These are phyloP conservation scores for Solanum tacnaense DNA, from an alignment of 257 asterid genomes.

Conservation along the genomic window DNA sequence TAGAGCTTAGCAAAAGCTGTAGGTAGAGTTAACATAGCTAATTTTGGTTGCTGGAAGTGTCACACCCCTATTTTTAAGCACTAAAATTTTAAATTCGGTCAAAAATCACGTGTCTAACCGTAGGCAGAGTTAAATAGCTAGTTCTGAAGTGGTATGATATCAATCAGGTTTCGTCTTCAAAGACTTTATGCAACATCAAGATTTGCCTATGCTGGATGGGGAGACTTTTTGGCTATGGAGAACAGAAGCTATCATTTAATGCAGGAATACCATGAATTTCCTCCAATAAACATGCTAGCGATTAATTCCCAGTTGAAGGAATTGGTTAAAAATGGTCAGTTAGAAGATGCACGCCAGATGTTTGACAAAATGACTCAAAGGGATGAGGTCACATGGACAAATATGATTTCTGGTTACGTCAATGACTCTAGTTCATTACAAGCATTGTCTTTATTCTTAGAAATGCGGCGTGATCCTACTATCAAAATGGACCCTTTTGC, in stretches of 20 bases:
- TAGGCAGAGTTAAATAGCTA: neutral
- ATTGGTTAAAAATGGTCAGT: conserved; percentile 33
- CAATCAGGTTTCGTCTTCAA: conserved; percentile 2
- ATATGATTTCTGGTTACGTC: conserved; percentile 71
- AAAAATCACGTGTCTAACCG: neutral
- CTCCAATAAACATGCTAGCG: conserved; percentile 20
- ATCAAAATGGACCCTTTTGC: conserved; percentile 61
- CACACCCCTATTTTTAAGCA: neutral
- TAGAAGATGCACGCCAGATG: conserved; percentile 55
- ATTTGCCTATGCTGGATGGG: conserved; percentile 26
- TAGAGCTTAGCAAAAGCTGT: neutral
- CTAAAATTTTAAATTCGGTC: too few species aligned
- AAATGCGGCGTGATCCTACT: conserved; percentile 35
- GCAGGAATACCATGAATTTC: conserved; percentile 10
- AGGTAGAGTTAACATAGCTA: neutral
- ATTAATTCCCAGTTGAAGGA: conserved; percentile 45
- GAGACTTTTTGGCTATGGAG: conserved; percentile 12
- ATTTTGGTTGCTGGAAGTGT: neutral
- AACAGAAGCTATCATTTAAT: conserved; percentile 1
- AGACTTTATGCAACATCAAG: conserved; percentile 25
- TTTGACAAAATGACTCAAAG: conserved; percentile 57
- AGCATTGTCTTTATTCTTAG: conserved; percentile 64
- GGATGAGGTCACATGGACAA: conserved; percentile 81
- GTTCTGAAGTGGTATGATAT: neutral
- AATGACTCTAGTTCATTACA: conserved; percentile 38